Conservation (phyloP, 2,329 filamentous ascomycete genomes). For the Fusarium oligoseptatum region DNA sequence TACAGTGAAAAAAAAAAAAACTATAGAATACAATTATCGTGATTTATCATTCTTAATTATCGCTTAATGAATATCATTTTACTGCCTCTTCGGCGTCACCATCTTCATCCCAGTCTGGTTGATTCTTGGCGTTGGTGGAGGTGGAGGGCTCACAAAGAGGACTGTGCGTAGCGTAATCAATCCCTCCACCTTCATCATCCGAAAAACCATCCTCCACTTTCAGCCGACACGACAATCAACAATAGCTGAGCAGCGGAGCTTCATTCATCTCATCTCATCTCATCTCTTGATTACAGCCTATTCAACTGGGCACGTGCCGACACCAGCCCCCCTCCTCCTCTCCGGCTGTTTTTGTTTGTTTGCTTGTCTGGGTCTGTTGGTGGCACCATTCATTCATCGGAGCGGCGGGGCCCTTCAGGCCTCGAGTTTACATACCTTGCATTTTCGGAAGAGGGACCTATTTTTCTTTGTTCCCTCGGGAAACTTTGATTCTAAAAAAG, state of each 20-base stretch:
- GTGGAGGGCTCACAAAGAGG: conserved; percentile 17
- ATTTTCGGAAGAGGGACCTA: neutral
- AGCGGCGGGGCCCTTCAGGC: neutral
- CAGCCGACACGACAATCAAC: neutral
- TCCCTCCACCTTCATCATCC: neutral
- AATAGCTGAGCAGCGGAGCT: conserved; percentile 26
- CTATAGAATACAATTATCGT: neutral
- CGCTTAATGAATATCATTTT: neutral
- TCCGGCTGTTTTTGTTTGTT: neutral
- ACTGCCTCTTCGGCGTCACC: neutral
- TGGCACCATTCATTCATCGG: neutral
- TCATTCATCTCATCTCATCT: neutral
- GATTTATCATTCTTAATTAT: neutral
- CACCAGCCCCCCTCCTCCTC: neutral
- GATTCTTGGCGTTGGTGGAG: neutral
- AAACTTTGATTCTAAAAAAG: neutral
- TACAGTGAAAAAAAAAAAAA: neutral
- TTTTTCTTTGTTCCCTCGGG: neutral
- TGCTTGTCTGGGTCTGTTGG: neutral
- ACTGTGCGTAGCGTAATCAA: conserved; percentile 12
- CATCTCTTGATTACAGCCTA: neutral
- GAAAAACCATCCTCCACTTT: conserved; percentile 15
- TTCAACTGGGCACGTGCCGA: neutral
- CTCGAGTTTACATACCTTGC: neutral
- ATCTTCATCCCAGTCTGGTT: neutral